Base-by-base conservation (phyloP, 2,329 filamentous ascomycete genomes). In the Pseudogymnoascus sp. region DNA sequence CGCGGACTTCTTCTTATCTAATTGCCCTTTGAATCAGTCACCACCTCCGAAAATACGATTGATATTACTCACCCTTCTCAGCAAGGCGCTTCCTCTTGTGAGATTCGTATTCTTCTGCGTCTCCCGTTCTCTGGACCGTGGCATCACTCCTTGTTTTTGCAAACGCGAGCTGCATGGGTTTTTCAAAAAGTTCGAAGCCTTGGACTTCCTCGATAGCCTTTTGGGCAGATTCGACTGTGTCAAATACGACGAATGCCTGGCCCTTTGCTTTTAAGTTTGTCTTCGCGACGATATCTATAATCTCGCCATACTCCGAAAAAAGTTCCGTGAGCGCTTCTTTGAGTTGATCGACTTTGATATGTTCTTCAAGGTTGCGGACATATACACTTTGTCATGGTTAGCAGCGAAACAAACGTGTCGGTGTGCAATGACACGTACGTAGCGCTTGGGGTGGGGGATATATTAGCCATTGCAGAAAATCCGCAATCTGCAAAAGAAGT, bases 191-290 rank as follows among this genome's bases (percentile, higher is more conserved):
- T 69, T 95, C 90, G 74, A 99, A 99, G 7, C 91, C 93, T 70
- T 97, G 89, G 65, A 95, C 81, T 69, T 96, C 91, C 60, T 96
- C 90, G 65, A 97, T 89, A 15, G 94, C 93, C 66, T 85, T 83
- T 60, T 83, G 79, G 3, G 92, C 92, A n/a, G 87, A 84, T 62
- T 92, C 89, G n/a, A 88, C 79, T 65, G 80, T 83, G 69, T 95
- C 91, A 73, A 92, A 97, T 51, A 97, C 92, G 59, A 99, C 78
- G 73, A 99, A 99, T 0, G 94, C 94, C 77, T 99, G 94, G 10
- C 94, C 94, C 74, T 95, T 97, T 44, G 91, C 90, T 74, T 90
- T 92, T 31, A 97, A 76, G 74, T 95, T 97, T 66, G 85, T 91
- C 79, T 96, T 96, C 48, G 90, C 90, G 64, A 96, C 84, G 60